These are phyloP conservation scores for Begonia loranthoides DNA, from an alignment of 306 rosid species.

Conservation along the genomic window DNA sequence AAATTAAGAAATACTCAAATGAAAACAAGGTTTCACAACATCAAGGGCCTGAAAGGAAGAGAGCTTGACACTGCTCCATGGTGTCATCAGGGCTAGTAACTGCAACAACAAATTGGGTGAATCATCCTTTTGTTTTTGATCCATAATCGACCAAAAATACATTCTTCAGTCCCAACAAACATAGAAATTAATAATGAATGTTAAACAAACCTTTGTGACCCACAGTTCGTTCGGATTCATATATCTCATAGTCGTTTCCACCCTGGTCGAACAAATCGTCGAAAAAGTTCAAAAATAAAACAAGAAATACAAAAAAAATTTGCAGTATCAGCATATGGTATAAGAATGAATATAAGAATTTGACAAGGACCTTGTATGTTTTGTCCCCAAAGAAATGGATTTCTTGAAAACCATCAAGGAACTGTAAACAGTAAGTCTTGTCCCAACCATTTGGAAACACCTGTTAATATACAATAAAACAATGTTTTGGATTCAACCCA, in stretches of 20 bases:
- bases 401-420: conserved; percentile 65
- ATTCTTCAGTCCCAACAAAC: too few relatives aligned
- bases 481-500: too few relatives aligned
- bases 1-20: too few relatives aligned
- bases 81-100: conserved; percentile 85
- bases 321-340: not conserved
- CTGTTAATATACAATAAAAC: conserved; percentile 22
- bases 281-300: not conserved
- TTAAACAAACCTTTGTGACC: conserved; percentile 64
- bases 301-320: not conserved
- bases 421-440: conserved; percentile 88
- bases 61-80: conserved; percentile 50
- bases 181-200: not conserved
- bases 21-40: too few relatives aligned
- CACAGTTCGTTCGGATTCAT: conserved; percentile 64
- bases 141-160: not conserved
- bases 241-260: conserved; percentile 95
- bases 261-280: conserved; percentile 35
- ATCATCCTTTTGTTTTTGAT: not conserved
- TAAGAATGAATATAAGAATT: conserved; percentile 5
- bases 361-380: conserved; percentile 60
- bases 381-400: conserved; percentile 98
- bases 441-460: conserved; percentile 99
- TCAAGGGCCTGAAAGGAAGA: conserved; percentile 38
- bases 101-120: conserved; percentile 18